These are phyloP conservation scores for Leccinum fuscescens DNA, from an alignment of 1,284 basidiomycete species.

Conservation along the genomic window DNA sequence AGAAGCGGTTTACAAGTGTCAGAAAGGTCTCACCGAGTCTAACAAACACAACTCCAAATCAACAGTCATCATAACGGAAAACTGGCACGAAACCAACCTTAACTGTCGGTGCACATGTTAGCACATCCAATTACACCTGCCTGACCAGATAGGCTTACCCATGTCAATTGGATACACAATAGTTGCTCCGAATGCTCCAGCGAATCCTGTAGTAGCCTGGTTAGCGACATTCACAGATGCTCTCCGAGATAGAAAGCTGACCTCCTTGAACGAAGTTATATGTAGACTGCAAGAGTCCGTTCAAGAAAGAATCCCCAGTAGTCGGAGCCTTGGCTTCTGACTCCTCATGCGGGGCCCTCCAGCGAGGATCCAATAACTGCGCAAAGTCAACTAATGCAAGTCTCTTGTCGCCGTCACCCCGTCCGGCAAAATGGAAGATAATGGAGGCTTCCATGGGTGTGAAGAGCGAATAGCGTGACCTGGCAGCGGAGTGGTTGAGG, in stretches of 20 bases:
- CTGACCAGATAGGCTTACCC: constrained; percentile 48
- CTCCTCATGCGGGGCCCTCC: constrained; percentile 68
- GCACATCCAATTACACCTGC: constrained; percentile 3
- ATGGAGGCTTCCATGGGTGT: constrained; percentile 96
- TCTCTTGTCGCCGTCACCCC: constrained; percentile 66
- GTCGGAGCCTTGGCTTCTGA: constrained; percentile 34
- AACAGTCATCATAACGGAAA: constrained; percentile 7
- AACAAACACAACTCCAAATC: constrained; percentile 13
- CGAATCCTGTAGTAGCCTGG: constrained; percentile 54
- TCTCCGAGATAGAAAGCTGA: constrained; percentile 28
- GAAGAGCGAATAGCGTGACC: constrained; percentile 87
- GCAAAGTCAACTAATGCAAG: constrained; percentile 86
- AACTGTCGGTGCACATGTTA: constrained; percentile 41
- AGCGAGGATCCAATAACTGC: constrained; percentile 83
- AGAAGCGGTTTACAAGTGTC: neutral
- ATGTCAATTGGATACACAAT: constrained; percentile 95
- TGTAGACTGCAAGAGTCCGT: constrained; percentile 56
- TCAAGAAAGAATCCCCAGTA: constrained; percentile 43
- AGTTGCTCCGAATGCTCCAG: constrained; percentile 90
- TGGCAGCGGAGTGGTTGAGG: constrained; percentile 69
- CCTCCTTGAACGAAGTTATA: constrained; percentile 94
- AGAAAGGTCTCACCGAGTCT: constrained; percentile 60
- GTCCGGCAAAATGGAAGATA: constrained; percentile 92
- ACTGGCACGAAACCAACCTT: constrained; percentile 51
- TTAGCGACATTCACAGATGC: constrained; percentile 1